Evolutionary conservation across 2,329 filamentous ascomycete species (phyloP).

Genomic region (Tolypocladium inflatum): DNA sequence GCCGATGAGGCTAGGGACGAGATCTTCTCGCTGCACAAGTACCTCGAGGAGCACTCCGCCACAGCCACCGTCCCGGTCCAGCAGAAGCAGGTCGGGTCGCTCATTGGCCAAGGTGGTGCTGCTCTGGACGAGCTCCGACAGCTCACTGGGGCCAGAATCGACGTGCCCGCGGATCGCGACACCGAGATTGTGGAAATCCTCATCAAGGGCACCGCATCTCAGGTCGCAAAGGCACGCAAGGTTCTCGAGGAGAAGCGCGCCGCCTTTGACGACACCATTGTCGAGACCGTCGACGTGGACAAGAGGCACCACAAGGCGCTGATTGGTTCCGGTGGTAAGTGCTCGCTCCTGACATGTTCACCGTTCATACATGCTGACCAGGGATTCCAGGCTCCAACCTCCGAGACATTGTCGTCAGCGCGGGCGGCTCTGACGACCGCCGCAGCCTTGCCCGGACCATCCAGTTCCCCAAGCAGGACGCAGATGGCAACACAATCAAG

Average conservation of each 20-base stretch:
- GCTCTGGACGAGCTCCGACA: conserved; percentile 87
- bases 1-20: conserved; percentile 89
- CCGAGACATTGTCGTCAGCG: conserved; percentile 74
- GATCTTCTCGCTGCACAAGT: conserved; percentile 80
- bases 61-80: conserved; percentile 74
- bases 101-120: conserved; percentile 84
- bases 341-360: neutral
- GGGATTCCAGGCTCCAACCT: conserved; percentile 62
- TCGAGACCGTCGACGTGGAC: conserved; percentile 79
- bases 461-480: conserved; percentile 86
- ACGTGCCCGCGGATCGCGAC: conserved; percentile 76
- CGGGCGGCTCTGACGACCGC: conserved; percentile 82
- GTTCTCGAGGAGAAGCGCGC: conserved; percentile 77
- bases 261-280: conserved; percentile 83
- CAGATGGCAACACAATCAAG: conserved; percentile 73
- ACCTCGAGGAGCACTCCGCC: conserved; percentile 78
- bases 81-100: conserved; percentile 82
- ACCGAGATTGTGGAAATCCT: conserved; percentile 72
- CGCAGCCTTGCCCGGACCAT: conserved; percentile 80
- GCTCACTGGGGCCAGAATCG: conserved; percentile 77
- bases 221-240: conserved; percentile 88
- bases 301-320: conserved; percentile 86
- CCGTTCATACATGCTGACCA: conserved; percentile 2
- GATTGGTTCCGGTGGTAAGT: conserved; percentile 80
- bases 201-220: conserved; percentile 84